These are phyloP conservation scores for Terana coerulea DNA, from an alignment of 768 basidiomycete genomes.

Conservation along the genomic window DNA sequence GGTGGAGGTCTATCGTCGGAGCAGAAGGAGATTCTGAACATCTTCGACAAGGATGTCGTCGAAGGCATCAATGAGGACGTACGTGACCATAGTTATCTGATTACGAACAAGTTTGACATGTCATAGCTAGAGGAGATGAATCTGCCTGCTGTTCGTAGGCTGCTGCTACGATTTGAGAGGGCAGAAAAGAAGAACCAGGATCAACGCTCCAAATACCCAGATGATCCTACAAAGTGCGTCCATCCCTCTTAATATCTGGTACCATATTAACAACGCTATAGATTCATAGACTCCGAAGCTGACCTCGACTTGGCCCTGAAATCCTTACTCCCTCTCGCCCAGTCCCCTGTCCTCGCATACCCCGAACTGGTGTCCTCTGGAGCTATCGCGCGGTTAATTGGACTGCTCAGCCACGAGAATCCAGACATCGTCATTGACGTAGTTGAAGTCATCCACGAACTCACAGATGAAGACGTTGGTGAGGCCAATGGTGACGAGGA, in stretches of 20 bases:
- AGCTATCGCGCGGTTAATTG: conserved; percentile 64
- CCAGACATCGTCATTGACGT: conserved; percentile 96
- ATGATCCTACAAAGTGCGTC: conserved; percentile 84
- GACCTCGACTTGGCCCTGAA: conserved; percentile 89
- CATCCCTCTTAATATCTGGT: neutral
- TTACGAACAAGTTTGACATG: conserved; percentile 9
- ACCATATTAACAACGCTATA: conserved; percentile 28
- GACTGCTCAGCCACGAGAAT: conserved; percentile 93
- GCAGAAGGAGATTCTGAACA: conserved; percentile 94
- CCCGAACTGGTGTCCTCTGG: conserved; percentile 84
- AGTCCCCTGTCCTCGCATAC: conserved; percentile 79
- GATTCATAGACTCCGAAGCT: conserved; percentile 98
- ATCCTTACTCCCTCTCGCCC: conserved; percentile 82
- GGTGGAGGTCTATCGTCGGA: conserved; percentile 90
- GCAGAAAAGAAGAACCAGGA: conserved; percentile 94
- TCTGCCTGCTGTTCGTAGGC: conserved; percentile 64
- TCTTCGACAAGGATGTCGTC: conserved; percentile 77
- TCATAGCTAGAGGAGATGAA: conserved; percentile 65
- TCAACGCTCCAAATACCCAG: conserved; percentile 90
- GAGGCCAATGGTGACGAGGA: conserved; percentile 64
- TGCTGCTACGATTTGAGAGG: conserved; percentile 80
- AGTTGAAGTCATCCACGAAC: conserved; percentile 87
- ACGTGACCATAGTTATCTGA: conserved; percentile 19
- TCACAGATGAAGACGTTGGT: conserved; percentile 95
- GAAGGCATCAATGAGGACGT: conserved; percentile 68